Conservation (phyloP, 495 filamentous ascomycete species). For the Tuber melanosporum region DNA sequence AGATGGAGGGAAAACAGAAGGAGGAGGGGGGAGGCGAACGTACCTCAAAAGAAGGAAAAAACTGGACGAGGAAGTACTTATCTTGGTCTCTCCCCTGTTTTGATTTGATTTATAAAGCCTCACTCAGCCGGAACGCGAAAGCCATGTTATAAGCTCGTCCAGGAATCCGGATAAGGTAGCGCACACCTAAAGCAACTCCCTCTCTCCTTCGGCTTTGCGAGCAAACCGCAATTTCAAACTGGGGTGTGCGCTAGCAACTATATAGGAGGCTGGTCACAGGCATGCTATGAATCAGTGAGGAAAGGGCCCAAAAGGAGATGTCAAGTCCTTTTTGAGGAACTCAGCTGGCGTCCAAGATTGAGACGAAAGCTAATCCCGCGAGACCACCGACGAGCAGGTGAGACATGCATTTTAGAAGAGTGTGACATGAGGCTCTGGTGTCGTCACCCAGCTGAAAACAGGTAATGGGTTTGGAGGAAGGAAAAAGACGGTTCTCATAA, state of each 20-base stretch:
- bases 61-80: conserved; percentile 31
- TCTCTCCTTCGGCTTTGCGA: neutral
- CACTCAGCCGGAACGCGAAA: conserved; percentile 17
- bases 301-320: neutral
- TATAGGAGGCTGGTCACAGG: neutral
- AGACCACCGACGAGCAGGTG: neutral
- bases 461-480: neutral
- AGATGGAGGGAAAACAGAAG: neutral
- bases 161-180: neutral
- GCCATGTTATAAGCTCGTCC: conserved; percentile 14
- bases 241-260: neutral
- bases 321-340: neutral
- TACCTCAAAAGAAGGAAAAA: conserved; percentile 4
- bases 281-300: neutral
- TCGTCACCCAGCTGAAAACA: neutral
- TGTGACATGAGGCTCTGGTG: conserved; percentile 1
- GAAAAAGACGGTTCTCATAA: neutral
- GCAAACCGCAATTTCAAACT: neutral
- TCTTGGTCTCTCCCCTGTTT: conserved; percentile 14
- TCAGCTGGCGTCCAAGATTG: neutral
- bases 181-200: neutral
- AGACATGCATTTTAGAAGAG: neutral
- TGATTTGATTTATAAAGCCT: conserved; percentile 24
- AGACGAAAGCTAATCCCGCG: neutral
- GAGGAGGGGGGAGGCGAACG: neutral